Evolutionary conservation across 495 filamentous ascomycete species (phyloP).

Genomic region (Glarea lozoyensis): DNA sequence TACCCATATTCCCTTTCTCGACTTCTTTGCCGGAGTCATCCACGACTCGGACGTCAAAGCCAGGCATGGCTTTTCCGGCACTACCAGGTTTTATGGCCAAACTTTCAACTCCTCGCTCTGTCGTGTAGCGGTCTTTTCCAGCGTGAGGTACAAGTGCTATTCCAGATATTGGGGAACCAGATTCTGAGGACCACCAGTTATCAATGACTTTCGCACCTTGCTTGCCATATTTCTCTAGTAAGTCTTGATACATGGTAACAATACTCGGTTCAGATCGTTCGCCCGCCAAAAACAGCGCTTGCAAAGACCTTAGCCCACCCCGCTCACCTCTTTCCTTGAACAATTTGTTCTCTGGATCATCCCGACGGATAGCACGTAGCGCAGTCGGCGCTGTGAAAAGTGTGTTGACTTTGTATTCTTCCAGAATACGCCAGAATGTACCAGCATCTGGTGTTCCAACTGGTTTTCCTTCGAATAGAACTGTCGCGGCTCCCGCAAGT

Average conservation of each 20-base stretch:
- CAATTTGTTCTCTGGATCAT: slow-evolving; percentile 64
- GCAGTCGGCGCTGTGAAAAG: slow-evolving; percentile 85
- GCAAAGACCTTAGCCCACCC: slow-evolving; percentile 57
- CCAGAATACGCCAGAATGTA: slow-evolving; percentile 79
- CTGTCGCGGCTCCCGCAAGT: slow-evolving; percentile 73
- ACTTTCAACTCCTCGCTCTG: slow-evolving; percentile 23
- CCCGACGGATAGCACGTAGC: slow-evolving; percentile 75
- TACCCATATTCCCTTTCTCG: slow-evolving; percentile 66
- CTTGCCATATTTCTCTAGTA: slow-evolving; percentile 55
- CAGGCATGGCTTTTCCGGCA: slow-evolving; percentile 83
- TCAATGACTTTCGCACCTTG: slow-evolving; percentile 65
- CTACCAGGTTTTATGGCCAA: slow-evolving; percentile 65
- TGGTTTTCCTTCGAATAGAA: slow-evolving; percentile 89
- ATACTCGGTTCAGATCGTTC: slow-evolving; percentile 86
- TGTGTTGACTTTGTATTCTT: slow-evolving; percentile 74
- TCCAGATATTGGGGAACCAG: slow-evolving; percentile 81
- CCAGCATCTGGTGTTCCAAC: slow-evolving; percentile 82
- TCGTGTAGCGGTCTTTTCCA: slow-evolving; percentile 30
- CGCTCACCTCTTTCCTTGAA: slow-evolving; percentile 52
- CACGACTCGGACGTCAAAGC: slow-evolving; percentile 78
- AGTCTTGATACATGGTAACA: slow-evolving; percentile 64
- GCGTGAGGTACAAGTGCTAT: slow-evolving; percentile 54
- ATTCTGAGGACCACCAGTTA: slow-evolving; percentile 96
- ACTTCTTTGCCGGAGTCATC: slow-evolving; percentile 70
- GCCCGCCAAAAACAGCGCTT: slow-evolving; percentile 76